A percentile compares a stretch with the other conserved stretches of the same genome.
Conservation (phyloP, 768 basidiomycete genomes). For the Russula sp. region DNA sequence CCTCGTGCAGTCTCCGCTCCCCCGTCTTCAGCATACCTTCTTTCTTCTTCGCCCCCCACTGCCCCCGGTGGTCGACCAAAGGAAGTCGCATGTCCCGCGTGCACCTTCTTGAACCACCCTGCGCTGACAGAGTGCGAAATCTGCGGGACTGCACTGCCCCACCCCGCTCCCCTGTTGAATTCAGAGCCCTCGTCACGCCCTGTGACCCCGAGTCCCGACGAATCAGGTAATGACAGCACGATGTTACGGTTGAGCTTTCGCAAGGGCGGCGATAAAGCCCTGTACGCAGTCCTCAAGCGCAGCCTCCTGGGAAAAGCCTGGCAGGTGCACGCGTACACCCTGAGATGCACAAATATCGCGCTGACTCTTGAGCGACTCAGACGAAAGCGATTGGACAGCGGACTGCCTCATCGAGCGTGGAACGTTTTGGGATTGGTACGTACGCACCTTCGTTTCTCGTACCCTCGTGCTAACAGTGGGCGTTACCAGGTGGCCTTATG, state of each 20-base stretch:
- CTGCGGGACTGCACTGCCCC: conserved; percentile 65
- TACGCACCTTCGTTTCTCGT: conserved; percentile 11
- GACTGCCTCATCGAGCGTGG: conserved; percentile 13
- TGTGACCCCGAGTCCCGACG: conserved; percentile 38
- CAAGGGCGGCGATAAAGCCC: conserved; percentile 79
- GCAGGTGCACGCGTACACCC: conserved; percentile 43
- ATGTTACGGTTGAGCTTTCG: conserved; percentile 85
- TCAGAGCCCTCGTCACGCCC: conserved; percentile 67
- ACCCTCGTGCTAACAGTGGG: background rate
- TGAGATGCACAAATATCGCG: background rate
- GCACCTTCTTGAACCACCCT: conserved; percentile 89
- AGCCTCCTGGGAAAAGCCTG: conserved; percentile 67
- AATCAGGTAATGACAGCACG: conserved; percentile 35
- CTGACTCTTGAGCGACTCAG: conserved; percentile 9
- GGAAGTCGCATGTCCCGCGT: conserved; percentile 68
- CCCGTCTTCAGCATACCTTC: conserved; percentile 31
- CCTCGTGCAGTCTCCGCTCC: conserved; percentile 24
- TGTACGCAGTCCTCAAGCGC: conserved; percentile 72
- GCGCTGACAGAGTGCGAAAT: conserved; percentile 76
- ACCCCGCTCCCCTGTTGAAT: conserved; percentile 29
- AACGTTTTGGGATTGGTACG: conserved; percentile 49
- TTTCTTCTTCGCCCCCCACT: conserved; percentile 37
- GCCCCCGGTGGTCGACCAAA: conserved; percentile 32
- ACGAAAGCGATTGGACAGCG: conserved; percentile 6
- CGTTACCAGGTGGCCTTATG: conserved; percentile 69